A percentile compares a stretch with the other conserved stretches of the same genome.
These are phyloP conservation scores for Margaritispora aquatica DNA, from an alignment of 495 filamentous ascomycete genomes.

Conservation along the genomic window DNA sequence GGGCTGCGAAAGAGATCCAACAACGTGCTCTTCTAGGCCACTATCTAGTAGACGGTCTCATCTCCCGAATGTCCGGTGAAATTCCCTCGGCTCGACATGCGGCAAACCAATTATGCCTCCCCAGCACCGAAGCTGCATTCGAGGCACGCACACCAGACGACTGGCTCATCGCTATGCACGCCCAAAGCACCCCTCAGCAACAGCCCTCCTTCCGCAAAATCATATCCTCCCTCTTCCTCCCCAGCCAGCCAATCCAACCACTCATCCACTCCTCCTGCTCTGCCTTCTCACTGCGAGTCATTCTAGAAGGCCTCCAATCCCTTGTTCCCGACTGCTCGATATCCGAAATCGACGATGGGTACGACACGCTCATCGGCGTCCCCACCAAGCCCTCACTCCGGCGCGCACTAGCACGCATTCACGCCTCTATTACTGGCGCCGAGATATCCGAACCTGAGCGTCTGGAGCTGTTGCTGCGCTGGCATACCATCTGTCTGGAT, in stretches of 20 bases:
- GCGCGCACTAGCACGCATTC: constrained; percentile 36
- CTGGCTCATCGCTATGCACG: constrained; percentile 34
- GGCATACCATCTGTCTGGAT: constrained; percentile 43
- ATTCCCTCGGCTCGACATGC: constrained; percentile 37
- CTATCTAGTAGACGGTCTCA: constrained; percentile 41
- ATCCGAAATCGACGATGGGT: constrained; percentile 26
- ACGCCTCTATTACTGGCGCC: constrained; percentile 34
- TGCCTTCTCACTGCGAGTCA: constrained; percentile 36
- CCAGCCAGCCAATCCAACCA: constrained; percentile 17
- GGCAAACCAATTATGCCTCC: constrained; percentile 35
- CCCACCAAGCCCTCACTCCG: constrained; percentile 36
- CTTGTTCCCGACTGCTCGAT: constrained; percentile 31
- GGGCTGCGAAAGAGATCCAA: constrained; percentile 41
- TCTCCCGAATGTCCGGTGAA: constrained; percentile 42
- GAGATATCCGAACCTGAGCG: constrained; percentile 34
- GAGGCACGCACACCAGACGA: constrained; percentile 37
- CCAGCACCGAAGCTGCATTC: constrained; percentile 38
- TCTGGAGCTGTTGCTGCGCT: constrained; percentile 39
- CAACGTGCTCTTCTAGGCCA: constrained; percentile 41
- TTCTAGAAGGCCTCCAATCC: constrained; percentile 42
- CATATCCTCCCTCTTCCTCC: constrained; percentile 37
- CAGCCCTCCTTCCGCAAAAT: constrained; percentile 36
- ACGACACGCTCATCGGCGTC: constrained; percentile 31
- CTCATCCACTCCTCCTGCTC: constrained; percentile 26
- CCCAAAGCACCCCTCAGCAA: constrained; percentile 27